Base-by-base conservation (phyloP, 495 filamentous ascomycete species). In the Talaromyces thailandensis region DNA sequence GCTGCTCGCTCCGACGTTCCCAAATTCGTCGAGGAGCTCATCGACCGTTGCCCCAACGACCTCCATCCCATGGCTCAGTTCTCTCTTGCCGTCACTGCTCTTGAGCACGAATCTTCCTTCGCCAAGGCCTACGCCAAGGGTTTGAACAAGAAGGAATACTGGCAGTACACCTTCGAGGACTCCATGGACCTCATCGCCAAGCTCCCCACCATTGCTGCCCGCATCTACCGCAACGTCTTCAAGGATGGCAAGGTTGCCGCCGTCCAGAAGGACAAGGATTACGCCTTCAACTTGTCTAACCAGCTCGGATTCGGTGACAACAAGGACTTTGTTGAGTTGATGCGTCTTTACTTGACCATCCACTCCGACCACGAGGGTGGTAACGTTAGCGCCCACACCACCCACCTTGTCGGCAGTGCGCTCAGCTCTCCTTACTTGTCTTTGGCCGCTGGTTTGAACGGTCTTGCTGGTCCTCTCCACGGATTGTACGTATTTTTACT, bases 41-140 rank as follows among this genome's bases (percentile, higher is more conserved):
- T 98, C 79, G 94, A 98, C 87, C 92, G 93, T 79, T 98, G 92
- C 88, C 94, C 94, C 64, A 92, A 82, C 81, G 91, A 93, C 76
- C 90, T 98, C 66, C 94, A 98, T 87, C 95, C 94, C 73, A 98
- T 98, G 94, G 92, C 95, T 58, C 94, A 98, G 84, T 96, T 98
- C 85, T 97, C 95, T 40, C 79, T 98, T 68, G 94, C 95, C 67
- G 92, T 98, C 68, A 96, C 88, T 67, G 94, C 94, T 72, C 91
- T 98, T 67, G 95, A 98, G 86, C 92, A 95, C 75, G 94, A 95
- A 79, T 98, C 94, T 57, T 84, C 90, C 60, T 98, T 98, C 77
- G 86, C 95, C 70, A 96, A 96, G 82, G 93, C 93, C 69, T 98
- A 98, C 70, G 93, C 92, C 68, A 96, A 94, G 84, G 94, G 94